Base-by-base conservation (phyloP, 208 protist genomes). In the Trypanosoma lewisi region DNA sequence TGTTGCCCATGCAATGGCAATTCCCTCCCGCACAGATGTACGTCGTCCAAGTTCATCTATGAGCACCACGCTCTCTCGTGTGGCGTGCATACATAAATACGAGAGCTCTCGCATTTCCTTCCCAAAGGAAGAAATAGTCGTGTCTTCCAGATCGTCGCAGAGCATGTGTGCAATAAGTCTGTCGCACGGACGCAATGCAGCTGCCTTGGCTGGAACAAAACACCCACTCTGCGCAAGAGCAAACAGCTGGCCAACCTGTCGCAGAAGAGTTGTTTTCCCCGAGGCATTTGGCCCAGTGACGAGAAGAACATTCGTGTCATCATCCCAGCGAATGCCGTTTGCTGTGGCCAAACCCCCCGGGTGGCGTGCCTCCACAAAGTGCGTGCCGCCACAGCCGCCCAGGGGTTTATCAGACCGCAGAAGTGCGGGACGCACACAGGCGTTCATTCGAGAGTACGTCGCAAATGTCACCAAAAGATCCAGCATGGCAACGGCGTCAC, bases 21-120 rank as follows among this genome's bases (percentile, higher is more conserved):
- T 91, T 41, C 97, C 98, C 55, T 99, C 96, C 31, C 91, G 90
- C 16, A 94, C 98, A 31, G 73, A 85, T 0, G 96, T 99, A 67
- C 96, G 92, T n/a, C 98, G 65, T 19, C 98, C 97, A 2, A 99
- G 83, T 75, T 99, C 98, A 71, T 99, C 98, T 12, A 99, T 62
- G 36, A 99, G 87, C 47, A 99, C 97, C 11, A 99, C 68, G 34
- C 92, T 98, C 28, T 85, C 60, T 2, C 33, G 21, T 8, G 97
- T 99, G 2, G 96, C 95, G 37, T 76, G 68, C 67, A 82, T 66
- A 47, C 95, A 77, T 27, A 91, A 4, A 37, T 98, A 80, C 17
- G 89, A 91, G 17, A 85, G 53, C 53, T 89, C 82, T 54, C 77
- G 76, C 59, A 95, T 69, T 67, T 95, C 85, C 23, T 71, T 74